Evolutionary conservation across 805 yeast species (phyloP).

Genomic region (Kuraishia capsulata): DNA sequence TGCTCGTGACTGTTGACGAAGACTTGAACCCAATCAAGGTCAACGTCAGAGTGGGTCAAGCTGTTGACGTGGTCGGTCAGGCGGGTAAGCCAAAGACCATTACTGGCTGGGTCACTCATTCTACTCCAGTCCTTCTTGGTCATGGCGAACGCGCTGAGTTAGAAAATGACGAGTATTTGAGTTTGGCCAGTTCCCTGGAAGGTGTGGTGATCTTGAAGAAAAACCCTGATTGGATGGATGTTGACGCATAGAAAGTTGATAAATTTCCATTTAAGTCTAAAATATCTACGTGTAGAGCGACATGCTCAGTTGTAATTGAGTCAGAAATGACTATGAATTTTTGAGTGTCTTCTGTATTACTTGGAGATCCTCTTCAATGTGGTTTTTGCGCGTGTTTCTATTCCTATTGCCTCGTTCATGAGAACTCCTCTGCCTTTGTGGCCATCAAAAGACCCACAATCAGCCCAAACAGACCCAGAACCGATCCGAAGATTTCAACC

Average conservation of each 20-base stretch:
- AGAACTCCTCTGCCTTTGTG: conserved; percentile 84
- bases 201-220: conserved; percentile 90
- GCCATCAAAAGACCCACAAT: conserved; percentile 97
- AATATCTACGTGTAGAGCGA: no score
- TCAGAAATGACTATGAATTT: no score
- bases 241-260: conserved; percentile 2
- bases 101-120: conserved; percentile 99
- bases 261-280: background rate
- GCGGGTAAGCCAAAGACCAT: conserved; percentile 99
- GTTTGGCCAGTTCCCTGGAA: conserved; percentile 75
- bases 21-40: conserved; percentile 87
- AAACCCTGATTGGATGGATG: conserved; percentile 73
- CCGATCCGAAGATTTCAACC: conserved; percentile 95
- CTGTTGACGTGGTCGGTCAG: conserved; percentile 97
- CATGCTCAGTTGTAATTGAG: no score
- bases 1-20: conserved; percentile 88
- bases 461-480: conserved; percentile 89
- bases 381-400: background rate
- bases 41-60: conserved; percentile 96
- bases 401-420: conserved; percentile 23
- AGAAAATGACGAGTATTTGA: conserved; percentile 87
- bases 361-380: no score
- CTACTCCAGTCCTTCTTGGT: conserved; percentile 90
- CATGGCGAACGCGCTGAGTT: conserved; percentile 95
- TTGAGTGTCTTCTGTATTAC: no score